Conservation (phyloP, 2,329 filamentous ascomycete species). For the Cadophora malorum region DNA sequence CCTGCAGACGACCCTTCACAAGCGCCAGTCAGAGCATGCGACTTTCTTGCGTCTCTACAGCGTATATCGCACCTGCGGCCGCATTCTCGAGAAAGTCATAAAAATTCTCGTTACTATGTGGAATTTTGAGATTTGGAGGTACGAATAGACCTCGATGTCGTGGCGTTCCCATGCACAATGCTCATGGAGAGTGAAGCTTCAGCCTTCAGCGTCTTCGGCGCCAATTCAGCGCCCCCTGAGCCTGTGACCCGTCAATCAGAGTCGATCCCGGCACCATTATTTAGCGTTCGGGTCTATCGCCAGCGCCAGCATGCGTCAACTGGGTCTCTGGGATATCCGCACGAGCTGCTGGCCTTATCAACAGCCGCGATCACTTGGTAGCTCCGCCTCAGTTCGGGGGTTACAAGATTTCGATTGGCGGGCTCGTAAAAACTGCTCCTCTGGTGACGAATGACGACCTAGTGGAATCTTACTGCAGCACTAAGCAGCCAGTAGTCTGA, state of each 20-base stretch:
- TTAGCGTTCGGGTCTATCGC: slow-evolving; percentile 9
- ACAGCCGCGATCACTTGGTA: slow-evolving; percentile 7
- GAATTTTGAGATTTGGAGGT: not conserved
- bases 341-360: slow-evolving; percentile 16
- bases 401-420: slow-evolving; percentile 14
- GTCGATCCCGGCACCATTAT: slow-evolving; percentile 5
- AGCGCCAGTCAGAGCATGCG: not conserved
- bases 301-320: slow-evolving; percentile 13
- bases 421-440: slow-evolving; percentile 16
- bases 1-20: not conserved
- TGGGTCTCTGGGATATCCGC: not conserved
- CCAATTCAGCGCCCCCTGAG: slow-evolving; percentile 5
- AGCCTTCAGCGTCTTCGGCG: slow-evolving; percentile 12
- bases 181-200: slow-evolving; percentile 5
- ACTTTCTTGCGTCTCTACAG: not conserved
- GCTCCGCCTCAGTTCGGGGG: slow-evolving; percentile 7
- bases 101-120: not conserved
- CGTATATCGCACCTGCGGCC: not conserved
- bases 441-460: not conserved
- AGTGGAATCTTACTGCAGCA: slow-evolving; percentile 1
- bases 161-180: not conserved
- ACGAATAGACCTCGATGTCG: not conserved
- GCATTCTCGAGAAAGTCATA: not conserved
- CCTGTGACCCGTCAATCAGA: slow-evolving; percentile 4
- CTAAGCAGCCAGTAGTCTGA: not conserved